Conservation (phyloP, 495 filamentous ascomycete genomes). For the Penicillium argentinense region DNA sequence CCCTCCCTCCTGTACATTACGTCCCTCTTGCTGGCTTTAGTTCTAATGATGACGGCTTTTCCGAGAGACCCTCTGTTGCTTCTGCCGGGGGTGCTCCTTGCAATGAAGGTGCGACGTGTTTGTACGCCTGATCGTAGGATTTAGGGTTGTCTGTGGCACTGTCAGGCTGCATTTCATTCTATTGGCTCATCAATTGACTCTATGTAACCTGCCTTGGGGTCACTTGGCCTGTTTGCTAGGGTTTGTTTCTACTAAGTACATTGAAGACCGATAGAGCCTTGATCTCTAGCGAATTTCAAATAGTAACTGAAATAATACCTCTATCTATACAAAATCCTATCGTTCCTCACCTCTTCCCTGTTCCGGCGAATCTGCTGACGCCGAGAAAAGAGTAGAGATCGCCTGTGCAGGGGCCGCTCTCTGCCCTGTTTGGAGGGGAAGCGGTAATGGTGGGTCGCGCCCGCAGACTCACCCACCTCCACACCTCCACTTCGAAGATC, state of each 20-base stretch:
- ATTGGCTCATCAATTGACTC: too few relatives aligned
- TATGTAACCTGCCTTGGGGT: too few relatives aligned
- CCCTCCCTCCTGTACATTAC: constrained; percentile 33
- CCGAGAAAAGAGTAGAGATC: neutral
- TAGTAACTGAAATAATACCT: too few relatives aligned
- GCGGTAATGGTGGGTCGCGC: neutral
- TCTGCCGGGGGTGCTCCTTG: neutral
- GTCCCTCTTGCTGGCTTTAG: constrained; percentile 20
- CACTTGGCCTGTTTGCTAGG: constrained; percentile 1
- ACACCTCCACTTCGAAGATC: neutral
- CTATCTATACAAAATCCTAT: too few relatives aligned
- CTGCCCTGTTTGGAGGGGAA: neutral
- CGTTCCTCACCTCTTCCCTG: too few relatives aligned
- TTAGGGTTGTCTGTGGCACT: too few relatives aligned
- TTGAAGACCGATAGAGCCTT: too few relatives aligned
- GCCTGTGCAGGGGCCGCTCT: constrained; percentile 2
- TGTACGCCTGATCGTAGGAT: neutral
- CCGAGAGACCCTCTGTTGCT: constrained; percentile 9
- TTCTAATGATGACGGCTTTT: constrained; percentile 30
- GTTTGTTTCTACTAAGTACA: too few relatives aligned
- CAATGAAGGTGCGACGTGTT: constrained; percentile 2
- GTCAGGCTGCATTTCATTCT: too few relatives aligned
- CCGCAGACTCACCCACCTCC: neutral
- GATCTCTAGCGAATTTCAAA: too few relatives aligned
- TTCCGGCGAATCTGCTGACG: too few relatives aligned